Evolutionary conservation across 805 yeast species (phyloP), one percentile per base, ranked within the genome.

Genomic region (Saturnispora quitensis): DNA sequence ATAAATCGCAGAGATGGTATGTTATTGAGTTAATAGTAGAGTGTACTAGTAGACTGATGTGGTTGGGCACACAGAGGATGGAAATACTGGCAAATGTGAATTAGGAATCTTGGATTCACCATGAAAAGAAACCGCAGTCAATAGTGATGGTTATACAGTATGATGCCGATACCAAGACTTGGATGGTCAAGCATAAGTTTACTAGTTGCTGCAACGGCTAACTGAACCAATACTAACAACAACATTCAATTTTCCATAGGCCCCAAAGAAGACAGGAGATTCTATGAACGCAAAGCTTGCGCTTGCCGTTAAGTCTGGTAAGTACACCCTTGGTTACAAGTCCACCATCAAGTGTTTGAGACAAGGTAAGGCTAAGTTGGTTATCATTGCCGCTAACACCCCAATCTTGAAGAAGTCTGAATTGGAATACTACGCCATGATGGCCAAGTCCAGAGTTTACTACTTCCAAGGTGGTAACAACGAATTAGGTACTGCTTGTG

Each of bases 381-480:
- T 93, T 73, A 86, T 93, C 80, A 83, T 93, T 71, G 96, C 99
- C 70, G 93, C 95, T 74, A 93, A 93, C 93, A 93, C 98, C 71
- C 99, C 99, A 80, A 95, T 91, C 70, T 86, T 93, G 77, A 91
- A 98, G 86, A 91, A 93, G 82, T 89, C 98, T 67, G 99, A 93
- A 85, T 84, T 93, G 76, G 99, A 93, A 84, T 93, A 93, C 86
- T 93, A 93, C 89, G 97, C 98, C 72, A 91, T 93, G 99, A 86
- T 93, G 75, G 86, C 98, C 74, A 91, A 90, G 88, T 87, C 97
- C 74, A 82, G 81, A 71, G 85, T 84, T 63, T 90, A 91, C 93
- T 95, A 90, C 90, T 93, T 90, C 95, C 93, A 85, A 78, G 98
- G 97, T 82, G 95, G 96, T 77, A 91, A 91, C 97, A 91, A 91